Base-by-base conservation (phyloP, 176 grass and related monocot genomes). In the Luzula sylvatica region DNA sequence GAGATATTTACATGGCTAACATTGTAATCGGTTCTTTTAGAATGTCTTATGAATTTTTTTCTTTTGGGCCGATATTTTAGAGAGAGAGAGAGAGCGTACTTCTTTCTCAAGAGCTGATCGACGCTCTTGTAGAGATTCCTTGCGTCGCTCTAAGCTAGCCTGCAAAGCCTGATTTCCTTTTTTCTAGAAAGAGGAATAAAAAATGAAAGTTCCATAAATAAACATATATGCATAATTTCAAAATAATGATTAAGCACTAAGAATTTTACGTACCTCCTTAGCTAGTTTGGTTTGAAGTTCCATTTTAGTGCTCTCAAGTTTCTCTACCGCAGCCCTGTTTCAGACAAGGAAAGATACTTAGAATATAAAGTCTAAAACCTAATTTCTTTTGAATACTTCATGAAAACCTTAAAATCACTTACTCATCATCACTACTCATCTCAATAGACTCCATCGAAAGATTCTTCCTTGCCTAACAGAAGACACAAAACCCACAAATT, bases 401-500 rank as follows among this genome's bases (percentile, higher is more conserved):
- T n/a, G n/a, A n/a, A n/a, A n/a, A n/a, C n/a, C n/a, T n/a, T n/a
- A n/a, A n/a, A 32, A 49, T 9, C 17, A 87, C 92, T 75, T 82
- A 98, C 92, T 90, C 85, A 54, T 98, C 86, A 76, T 86, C 72
- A 45, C 81, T 83, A 65, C 73, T 77, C 54, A 38, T 53, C 20
- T 90, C 92, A 66, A 68, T 71, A 52, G 83, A 83, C 64, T 89
- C 81, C 30, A 71, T 85, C 25, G 90, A 79, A 46, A 86, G 75
- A 52, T 98, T 83, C 71, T 98, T 98, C 70, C 78, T 98, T 79
- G 81, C 81, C 92, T 98, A 72, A 19, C 79, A 67, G 29, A 28
- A 56, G 8, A 20, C 9, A 60, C n/a, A n/a, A n/a, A 50, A 68
- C 9, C 17, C 46, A 46, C 42, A 8, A 64, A 64, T 13, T 40